Base-by-base conservation (phyloP, 148 eudicot genomes). In the Suaeda aralocaspica region DNA sequence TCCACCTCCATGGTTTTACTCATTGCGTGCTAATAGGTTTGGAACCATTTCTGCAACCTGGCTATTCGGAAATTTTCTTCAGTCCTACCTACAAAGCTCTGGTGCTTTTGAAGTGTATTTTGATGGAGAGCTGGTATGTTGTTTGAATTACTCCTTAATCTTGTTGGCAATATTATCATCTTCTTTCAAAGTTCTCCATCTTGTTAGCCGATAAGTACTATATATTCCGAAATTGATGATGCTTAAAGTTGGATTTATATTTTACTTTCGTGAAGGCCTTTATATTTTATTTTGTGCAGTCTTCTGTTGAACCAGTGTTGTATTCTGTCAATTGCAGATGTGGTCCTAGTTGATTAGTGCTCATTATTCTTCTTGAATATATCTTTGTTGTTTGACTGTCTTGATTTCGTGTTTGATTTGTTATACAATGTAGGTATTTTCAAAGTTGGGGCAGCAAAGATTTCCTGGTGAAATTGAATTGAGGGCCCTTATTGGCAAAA, bases 391-490 rank as follows among this genome's bases (percentile, higher is more conserved):
- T 58, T 2, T 9, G 33, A 49, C 19, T 33, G 29, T 26, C 7
- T 26, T 29, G 63, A 34, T 31, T n/a, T 13, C 36, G 30, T 34
- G 25, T 67, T 72, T 33, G 74, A 41, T 39, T 5, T 24, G 24
- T 2, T 62, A 39, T n/a, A 28, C 26, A 21, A 62, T 63, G 31
- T 73, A 92, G 98, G 87, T 93, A 56, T 93, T 88, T 77, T 93
- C 98, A 2, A 93, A 93, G 78, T 82, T 93, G 57, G 82, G 78
- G 73, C 85, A 85, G 88, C 78, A 87, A 55, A 85, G 98, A 69
- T 93, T 93, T 74, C 98, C 98, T 0, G 96, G 95, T 28, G 98
- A 93, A 74, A 90, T 93, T 21, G 98, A 93, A 78, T 73, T 93
- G 77, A 90, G 74, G 83, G 89, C 85, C 51, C 83, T 82, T 36